phyloP scores from a whole-genome alignment of 129 eudicot genomes.

The Ambrosia trifida region DNA sequence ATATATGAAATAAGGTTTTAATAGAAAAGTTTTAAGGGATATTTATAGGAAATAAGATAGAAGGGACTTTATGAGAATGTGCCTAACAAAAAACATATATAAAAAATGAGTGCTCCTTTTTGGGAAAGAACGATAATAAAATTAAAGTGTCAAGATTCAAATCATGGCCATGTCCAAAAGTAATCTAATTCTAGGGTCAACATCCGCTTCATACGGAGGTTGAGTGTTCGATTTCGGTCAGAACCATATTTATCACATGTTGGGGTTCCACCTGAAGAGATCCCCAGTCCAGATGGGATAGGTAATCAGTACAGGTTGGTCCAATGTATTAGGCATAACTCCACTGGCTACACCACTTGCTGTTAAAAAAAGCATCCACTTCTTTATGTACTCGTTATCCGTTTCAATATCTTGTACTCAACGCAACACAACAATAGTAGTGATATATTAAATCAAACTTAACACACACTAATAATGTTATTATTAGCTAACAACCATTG shows the following conservation, averaged over 20 bases:
- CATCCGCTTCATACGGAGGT: slow-evolving; percentile 6
- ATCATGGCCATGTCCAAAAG: slow-evolving; percentile 10
- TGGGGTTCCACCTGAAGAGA: no score
- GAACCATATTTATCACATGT: no score
- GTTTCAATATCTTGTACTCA: background rate
- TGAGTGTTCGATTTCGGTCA: no score
- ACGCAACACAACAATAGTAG: background rate
- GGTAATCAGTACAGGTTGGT: no score
- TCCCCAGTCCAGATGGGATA: no score
- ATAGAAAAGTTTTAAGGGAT: background rate
- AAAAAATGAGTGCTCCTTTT: slow-evolving; percentile 28
- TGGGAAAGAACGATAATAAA: slow-evolving; percentile 10
- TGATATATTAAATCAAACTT: background rate
- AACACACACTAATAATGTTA: no score
- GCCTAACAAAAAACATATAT: slow-evolving; percentile 21
- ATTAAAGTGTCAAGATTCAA: slow-evolving; percentile 16
- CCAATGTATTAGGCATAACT: no score
- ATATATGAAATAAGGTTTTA: background rate
- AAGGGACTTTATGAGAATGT: slow-evolving; percentile 15
- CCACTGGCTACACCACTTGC: no score
- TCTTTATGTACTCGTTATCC: background rate
- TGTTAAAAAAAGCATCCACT: no score
- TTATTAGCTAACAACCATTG: no score
- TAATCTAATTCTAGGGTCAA: background rate
- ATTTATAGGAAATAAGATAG: background rate